Percentiles rank a stretch among this genome's conserved stretches.
Conservation (phyloP, 2,329 filamentous ascomycete genomes). For the Fusarium verrucosum region DNA sequence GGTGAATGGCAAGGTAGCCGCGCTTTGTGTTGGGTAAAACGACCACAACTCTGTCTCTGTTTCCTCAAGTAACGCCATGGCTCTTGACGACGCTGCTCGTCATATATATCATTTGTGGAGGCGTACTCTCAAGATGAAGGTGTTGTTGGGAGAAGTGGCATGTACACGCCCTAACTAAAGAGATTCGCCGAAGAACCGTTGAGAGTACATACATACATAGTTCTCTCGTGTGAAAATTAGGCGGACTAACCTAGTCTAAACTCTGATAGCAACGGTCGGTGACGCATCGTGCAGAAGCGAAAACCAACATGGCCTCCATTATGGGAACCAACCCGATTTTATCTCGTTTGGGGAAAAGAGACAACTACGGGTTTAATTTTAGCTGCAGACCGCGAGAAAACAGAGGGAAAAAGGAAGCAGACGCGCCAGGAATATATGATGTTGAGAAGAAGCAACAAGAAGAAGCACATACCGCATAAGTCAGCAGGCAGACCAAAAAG, state of each 20-base stretch:
- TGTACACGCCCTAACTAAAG: neutral
- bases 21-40: slow-evolving; percentile 23
- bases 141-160: neutral
- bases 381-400: neutral
- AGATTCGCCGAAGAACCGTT: neutral
- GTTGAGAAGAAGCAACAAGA: neutral
- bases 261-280: slow-evolving; percentile 5
- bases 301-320: neutral
- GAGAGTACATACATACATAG: no score
- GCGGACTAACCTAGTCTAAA: slow-evolving; percentile 19
- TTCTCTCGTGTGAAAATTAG: slow-evolving; percentile 8
- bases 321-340: neutral
- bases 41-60: neutral
- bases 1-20: slow-evolving; percentile 19
- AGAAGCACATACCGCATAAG: neutral
- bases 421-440: neutral
- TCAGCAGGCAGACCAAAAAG: neutral
- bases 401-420: neutral
- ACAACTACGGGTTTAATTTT: slow-evolving; percentile 20
- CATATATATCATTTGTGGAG: neutral
- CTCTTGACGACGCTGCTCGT: neutral
- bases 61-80: slow-evolving; percentile 6
- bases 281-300: neutral
- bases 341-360: slow-evolving; percentile 33
- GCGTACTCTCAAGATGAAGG: neutral